These are phyloP conservation scores for Flaveria ramosissima DNA, from an alignment of 129 eudicot genomes.

Conservation along the genomic window DNA sequence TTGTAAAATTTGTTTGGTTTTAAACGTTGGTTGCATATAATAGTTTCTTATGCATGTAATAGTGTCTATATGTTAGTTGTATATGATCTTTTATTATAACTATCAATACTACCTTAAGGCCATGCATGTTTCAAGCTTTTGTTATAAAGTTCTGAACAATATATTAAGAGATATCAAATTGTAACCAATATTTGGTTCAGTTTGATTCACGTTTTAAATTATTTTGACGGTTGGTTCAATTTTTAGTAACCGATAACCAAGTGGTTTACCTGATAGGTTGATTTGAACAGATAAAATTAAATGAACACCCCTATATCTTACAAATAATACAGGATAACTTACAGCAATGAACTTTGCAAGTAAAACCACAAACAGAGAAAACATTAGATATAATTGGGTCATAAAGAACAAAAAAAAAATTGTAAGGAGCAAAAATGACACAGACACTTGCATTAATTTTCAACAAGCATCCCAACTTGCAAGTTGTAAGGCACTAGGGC, in stretches of 20 bases:
- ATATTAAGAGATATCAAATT: neutral
- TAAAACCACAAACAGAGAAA: neutral
- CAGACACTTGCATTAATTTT: too few relatives aligned
- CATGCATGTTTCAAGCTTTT: neutral
- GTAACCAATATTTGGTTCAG: neutral
- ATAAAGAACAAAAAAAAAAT: too few relatives aligned
- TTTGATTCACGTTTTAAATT: neutral
- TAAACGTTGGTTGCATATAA: neutral
- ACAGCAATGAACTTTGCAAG: neutral
- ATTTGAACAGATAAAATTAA: too few relatives aligned
- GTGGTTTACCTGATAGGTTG: too few relatives aligned
- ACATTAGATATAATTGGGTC: neutral
- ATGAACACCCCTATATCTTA: neutral
- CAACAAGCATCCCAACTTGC: neutral
- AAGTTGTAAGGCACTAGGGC: too few relatives aligned
- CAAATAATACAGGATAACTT: neutral
- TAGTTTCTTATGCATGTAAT: neutral
- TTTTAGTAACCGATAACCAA: neutral
- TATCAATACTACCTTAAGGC: neutral
- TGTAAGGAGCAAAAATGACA: too few relatives aligned
- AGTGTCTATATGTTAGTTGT: neutral
- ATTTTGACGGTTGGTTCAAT: neutral
- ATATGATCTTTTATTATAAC: neutral
- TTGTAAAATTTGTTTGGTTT: neutral
- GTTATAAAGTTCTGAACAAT: neutral